phyloP scores from a whole-genome alignment of 2,329 filamentous ascomycete species.

The Venturia carpophila region DNA sequence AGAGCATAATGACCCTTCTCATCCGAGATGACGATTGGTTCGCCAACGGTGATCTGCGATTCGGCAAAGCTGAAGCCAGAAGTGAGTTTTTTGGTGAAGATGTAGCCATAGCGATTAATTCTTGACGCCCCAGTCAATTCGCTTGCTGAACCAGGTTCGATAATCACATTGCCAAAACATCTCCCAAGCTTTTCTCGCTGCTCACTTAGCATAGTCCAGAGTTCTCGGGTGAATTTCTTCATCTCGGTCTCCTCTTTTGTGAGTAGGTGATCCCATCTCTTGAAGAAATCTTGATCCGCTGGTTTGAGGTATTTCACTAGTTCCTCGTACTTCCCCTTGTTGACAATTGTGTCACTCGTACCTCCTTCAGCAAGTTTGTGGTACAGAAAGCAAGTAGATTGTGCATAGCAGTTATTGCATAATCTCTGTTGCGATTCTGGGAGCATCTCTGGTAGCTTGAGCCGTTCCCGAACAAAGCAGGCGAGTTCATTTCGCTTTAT shows the following conservation, averaged over 20 bases:
- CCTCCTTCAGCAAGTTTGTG: slow-evolving; percentile 85
- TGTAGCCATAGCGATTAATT: slow-evolving; percentile 88
- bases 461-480: slow-evolving; percentile 72
- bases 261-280: slow-evolving; percentile 87
- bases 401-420: slow-evolving; percentile 84
- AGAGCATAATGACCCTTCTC: slow-evolving; percentile 92
- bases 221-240: slow-evolving; percentile 75
- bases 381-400: slow-evolving; percentile 84
- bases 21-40: slow-evolving; percentile 93
- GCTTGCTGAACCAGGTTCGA: slow-evolving; percentile 66
- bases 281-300: slow-evolving; percentile 72
- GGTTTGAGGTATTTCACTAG: slow-evolving; percentile 69
- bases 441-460: slow-evolving; percentile 78
- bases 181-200: slow-evolving; percentile 83
- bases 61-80: slow-evolving; percentile 75
- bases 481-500: slow-evolving; percentile 90
- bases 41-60: slow-evolving; percentile 77
- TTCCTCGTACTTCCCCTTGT: slow-evolving; percentile 76
- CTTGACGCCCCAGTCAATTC: slow-evolving; percentile 65
- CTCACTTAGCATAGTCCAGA: slow-evolving; percentile 91
- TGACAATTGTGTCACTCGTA: slow-evolving; percentile 68
- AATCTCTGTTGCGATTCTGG: slow-evolving; percentile 59
- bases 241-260: slow-evolving; percentile 92
- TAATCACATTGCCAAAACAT: slow-evolving; percentile 81
- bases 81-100: slow-evolving; percentile 63